phyloP scores from a whole-genome alignment of 2,329 filamentous ascomycete genomes.

The Pseudogymnoascus sp. region DNA sequence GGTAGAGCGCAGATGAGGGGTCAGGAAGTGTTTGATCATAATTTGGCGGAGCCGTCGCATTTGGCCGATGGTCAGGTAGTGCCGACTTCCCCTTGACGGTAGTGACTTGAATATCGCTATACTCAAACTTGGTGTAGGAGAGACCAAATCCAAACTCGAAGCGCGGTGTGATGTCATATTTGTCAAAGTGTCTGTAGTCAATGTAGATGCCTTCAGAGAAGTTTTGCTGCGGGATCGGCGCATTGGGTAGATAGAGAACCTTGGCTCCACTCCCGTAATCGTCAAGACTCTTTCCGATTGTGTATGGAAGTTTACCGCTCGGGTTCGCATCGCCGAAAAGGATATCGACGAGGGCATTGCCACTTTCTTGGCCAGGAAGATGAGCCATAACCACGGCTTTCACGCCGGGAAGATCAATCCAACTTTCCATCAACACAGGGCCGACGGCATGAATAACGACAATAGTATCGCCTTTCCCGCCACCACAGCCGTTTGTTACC shows the following conservation, averaged over 20 bases:
- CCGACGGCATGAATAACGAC: constrained; percentile 85
- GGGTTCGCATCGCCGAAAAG: constrained; percentile 73
- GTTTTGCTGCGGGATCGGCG: constrained; percentile 78
- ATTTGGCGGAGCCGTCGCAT: constrained; percentile 38
- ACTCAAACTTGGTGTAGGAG: constrained; percentile 57
- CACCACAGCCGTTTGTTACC: constrained; percentile 62
- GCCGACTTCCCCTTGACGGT: constrained; percentile 32
- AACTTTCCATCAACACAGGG: constrained; percentile 71
- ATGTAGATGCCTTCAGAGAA: constrained; percentile 79
- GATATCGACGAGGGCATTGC: constrained; percentile 72
- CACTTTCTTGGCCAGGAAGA: constrained; percentile 79
- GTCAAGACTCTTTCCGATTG: constrained; percentile 64
- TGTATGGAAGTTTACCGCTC: constrained; percentile 81
- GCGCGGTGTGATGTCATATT: constrained; percentile 63
- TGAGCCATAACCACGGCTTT: constrained; percentile 79
- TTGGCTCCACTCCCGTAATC: constrained; percentile 72
- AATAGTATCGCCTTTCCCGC: constrained; percentile 60
- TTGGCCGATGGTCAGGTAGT: constrained; percentile 30
- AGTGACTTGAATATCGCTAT: constrained; percentile 41
- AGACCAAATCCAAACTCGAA: constrained; percentile 85
- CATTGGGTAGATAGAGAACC: constrained; percentile 62
- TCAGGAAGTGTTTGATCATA: constrained; percentile 46
- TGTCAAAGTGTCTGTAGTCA: constrained; percentile 88
- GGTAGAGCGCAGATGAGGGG: constrained; percentile 47
- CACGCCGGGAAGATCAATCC: constrained; percentile 70